Evolutionary conservation across 2,329 filamentous ascomycete species (phyloP).

Genomic region (Trichoderma afroharzianum): DNA sequence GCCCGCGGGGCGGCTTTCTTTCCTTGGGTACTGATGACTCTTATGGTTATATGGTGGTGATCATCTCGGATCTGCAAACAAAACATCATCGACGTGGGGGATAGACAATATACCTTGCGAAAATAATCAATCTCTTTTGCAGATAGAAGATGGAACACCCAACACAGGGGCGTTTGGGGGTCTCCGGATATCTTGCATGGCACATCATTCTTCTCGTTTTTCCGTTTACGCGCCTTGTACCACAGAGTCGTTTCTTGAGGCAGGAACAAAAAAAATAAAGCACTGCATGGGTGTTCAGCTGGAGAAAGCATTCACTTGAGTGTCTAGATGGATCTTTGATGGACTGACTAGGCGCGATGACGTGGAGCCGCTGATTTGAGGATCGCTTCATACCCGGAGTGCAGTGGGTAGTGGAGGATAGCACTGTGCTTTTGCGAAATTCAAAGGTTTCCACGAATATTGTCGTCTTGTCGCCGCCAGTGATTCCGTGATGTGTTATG

Average conservation of each 20-base stretch:
- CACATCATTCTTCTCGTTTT: constrained; percentile 48
- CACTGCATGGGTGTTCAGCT: constrained; percentile 56
- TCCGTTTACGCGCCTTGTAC: constrained; percentile 43
- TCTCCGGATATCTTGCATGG: constrained; percentile 80
- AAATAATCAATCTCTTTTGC: constrained; percentile 49
- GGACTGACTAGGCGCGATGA: constrained; percentile 50
- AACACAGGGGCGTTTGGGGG: constrained; percentile 69
- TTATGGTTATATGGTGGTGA: constrained; percentile 48
- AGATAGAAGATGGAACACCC: constrained; percentile 70
- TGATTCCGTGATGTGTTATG: background rate
- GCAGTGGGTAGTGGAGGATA: constrained; percentile 46
- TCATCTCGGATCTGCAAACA: constrained; percentile 59
- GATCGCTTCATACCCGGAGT: constrained; percentile 58
- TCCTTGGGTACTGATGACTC: constrained; percentile 48
- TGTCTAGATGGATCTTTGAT: constrained; percentile 39
- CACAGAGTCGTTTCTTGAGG: constrained; percentile 43
- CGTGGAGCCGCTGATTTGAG: constrained; percentile 60
- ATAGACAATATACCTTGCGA: constrained; percentile 47
- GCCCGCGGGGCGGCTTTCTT: constrained; percentile 43
- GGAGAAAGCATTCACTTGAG: constrained; percentile 58
- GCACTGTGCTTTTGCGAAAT: constrained; percentile 58
- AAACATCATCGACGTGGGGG: constrained; percentile 46
- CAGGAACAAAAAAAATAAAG: constrained; percentile 35
- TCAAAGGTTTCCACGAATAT: constrained; percentile 51
- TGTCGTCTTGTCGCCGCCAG: background rate